Conservation (phyloP, 768 basidiomycete genomes). For the Termitomyces eurrhizus region DNA sequence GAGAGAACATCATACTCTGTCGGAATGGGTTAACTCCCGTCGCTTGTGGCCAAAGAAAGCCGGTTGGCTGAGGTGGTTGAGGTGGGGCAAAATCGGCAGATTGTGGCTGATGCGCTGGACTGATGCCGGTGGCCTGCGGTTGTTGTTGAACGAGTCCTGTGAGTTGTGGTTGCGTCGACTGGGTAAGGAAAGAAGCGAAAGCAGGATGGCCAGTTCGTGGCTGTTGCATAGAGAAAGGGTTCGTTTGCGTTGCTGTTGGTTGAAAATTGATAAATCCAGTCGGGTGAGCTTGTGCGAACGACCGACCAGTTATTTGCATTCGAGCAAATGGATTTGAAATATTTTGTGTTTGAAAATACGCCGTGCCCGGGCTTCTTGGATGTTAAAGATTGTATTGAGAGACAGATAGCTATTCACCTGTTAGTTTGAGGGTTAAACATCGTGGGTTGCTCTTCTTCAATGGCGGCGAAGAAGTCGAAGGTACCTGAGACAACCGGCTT, state of each 20-base stretch:
- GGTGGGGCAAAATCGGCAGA: constrained; percentile 24
- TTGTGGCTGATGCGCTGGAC: constrained; percentile 28
- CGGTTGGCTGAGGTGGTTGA: constrained; percentile 24
- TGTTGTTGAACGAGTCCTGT: constrained; percentile 39
- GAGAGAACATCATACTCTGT: constrained; percentile 68
- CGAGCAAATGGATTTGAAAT: constrained; percentile 76
- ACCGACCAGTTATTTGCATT: constrained; percentile 50
- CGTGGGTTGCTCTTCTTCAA: constrained; percentile 77
- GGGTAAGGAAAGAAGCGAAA: constrained; percentile 54
- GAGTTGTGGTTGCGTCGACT: constrained; percentile 23
- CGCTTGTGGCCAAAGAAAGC: constrained; percentile 49
- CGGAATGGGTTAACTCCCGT: constrained; percentile 83
- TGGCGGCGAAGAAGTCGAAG: constrained; percentile 85
- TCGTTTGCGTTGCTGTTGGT: constrained; percentile 39
- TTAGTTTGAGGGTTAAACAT: constrained; percentile 64
- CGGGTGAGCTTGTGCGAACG: constrained; percentile 46
- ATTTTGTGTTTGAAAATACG: constrained; percentile 55
- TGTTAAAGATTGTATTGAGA: not conserved
- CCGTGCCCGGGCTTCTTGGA: constrained; percentile 38
- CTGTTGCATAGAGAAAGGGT: constrained; percentile 46
- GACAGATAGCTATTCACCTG: constrained; percentile 34
- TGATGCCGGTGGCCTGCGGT: constrained; percentile 23
- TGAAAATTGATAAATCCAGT: constrained; percentile 56
- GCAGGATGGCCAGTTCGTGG: constrained; percentile 41
- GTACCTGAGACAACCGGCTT: constrained; percentile 17